phyloP scores from a whole-genome alignment of 331 rosid genomes.

The Acacia concinna region DNA sequence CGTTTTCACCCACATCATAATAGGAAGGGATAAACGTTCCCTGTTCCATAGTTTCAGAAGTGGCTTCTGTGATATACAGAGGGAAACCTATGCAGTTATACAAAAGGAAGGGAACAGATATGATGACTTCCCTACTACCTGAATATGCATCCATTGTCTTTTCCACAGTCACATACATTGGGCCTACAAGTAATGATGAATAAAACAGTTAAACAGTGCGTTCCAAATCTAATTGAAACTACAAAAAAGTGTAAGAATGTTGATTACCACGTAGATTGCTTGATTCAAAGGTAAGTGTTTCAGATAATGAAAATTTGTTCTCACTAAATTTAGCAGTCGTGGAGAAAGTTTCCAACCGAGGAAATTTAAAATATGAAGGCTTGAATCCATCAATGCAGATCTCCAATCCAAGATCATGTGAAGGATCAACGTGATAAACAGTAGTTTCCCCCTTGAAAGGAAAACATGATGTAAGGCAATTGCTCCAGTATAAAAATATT shows the following conservation, averaged over 20 bases:
- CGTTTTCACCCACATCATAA: conserved; percentile 50
- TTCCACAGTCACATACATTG: conserved; percentile 69
- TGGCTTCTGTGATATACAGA: conserved; percentile 56
- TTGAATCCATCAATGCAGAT: conserved; percentile 69
- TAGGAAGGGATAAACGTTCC: conserved; percentile 65
- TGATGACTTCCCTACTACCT: conserved; percentile 73
- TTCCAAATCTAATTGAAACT: conserved; percentile 13
- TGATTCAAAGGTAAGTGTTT: conserved; percentile 58
- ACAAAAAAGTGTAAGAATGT: conserved; percentile 24
- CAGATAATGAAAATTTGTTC: conserved; percentile 69
- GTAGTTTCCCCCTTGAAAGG: conserved; percentile 70
- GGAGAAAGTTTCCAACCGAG: conserved; percentile 80
- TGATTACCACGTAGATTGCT: conserved; percentile 49
- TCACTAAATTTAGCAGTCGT: conserved; percentile 69
- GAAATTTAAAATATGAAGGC: conserved; percentile 63
- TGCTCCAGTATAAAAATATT: conserved; percentile 1
- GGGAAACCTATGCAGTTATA: conserved; percentile 90
- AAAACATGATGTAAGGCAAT: conserved; percentile 7
- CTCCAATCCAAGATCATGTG: conserved; percentile 80
- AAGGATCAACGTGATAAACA: conserved; percentile 87
- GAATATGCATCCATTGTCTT: conserved; percentile 82
- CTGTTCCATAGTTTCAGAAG: conserved; percentile 50
- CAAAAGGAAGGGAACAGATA: conserved; percentile 80
- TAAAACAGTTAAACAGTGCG: conserved; percentile 21
- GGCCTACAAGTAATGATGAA: conserved; percentile 49